Base-by-base conservation (phyloP, 371 early-diverging fungal species). In the Haplosporangium sp. region DNA sequence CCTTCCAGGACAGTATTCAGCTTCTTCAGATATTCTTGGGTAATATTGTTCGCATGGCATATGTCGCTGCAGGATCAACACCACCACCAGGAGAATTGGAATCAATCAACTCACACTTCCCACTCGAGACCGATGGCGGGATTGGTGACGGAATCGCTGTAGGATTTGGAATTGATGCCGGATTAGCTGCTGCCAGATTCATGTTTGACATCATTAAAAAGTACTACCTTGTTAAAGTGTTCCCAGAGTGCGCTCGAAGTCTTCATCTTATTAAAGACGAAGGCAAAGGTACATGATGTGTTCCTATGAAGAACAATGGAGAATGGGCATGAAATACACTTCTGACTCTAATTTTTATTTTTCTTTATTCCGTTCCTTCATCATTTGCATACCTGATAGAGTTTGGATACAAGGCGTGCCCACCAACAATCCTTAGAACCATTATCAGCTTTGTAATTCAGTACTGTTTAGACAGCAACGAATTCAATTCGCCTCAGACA, bases 371-470 rank as follows among this genome's bases (percentile, higher is more conserved):
- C 17, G 7, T 39, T 38, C 4, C 9, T n/a, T 60, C 10, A 8
- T 34, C 17, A 13, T 57, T 13, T 8, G 57, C 57, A 57, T 59
- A 13, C 39, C 39, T 38, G n/a, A 59, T 67, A 78, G 82, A 72
- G 1, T 77, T 76, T 78, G 94, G 93, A 15, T 94, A 93, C 68
- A 82, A 87, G 13, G 71, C 81, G 0, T 96, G 96, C 71, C 95
- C 96, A 6, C 91, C 93, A 1, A 87, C 88, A 17, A 87, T 94
- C 5, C 85, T 96, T 4, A 87, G 91, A 27, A 82, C 88, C 0
- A 76, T 95, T 9, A 79, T 94, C 9, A 74, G 86, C 6, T 96
- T 96, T 76, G 69, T 94, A 27, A 86, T 90, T 61, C 87, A 89
- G 19, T 88, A 88, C 63, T 88, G 90, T 61, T 77, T 90, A 37